Evolutionary conservation across 2,329 filamentous ascomycete species (phyloP).

Genomic region (Nemania sp.): DNA sequence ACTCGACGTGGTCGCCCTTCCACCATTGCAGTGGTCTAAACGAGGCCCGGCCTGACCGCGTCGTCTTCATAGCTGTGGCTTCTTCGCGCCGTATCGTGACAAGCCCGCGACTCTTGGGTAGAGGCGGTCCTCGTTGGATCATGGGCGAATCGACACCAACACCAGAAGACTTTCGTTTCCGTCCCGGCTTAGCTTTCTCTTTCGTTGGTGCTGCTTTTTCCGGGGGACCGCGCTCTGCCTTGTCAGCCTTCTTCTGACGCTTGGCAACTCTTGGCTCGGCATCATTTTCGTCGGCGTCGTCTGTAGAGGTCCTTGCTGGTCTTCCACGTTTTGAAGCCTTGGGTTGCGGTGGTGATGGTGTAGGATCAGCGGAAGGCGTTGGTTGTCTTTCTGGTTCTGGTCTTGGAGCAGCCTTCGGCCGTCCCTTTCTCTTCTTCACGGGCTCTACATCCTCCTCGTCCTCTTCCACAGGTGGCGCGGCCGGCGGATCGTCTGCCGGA

Average conservation of each 20-base stretch:
- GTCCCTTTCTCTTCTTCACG: constrained; percentile 34
- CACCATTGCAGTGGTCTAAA: constrained; percentile 82
- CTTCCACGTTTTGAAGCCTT: constrained; percentile 32
- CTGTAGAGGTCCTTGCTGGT: constrained; percentile 25
- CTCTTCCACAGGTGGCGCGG: constrained; percentile 12
- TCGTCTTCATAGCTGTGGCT: constrained; percentile 57
- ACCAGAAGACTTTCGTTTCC: constrained; percentile 45
- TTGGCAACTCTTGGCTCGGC: constrained; percentile 32
- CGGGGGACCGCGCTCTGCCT: constrained; percentile 26
- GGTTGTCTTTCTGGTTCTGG: constrained; percentile 22
- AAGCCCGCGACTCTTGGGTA: constrained; percentile 58
- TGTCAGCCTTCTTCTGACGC: constrained; percentile 31
- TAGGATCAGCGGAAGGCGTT: constrained; percentile 10
- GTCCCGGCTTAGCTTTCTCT: constrained; percentile 39
- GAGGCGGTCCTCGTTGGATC: constrained; percentile 57
- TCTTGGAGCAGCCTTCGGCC: constrained; percentile 30
- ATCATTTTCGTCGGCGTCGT: constrained; percentile 28
- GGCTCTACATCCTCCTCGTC: constrained; percentile 31
- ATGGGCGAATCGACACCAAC: constrained; percentile 50
- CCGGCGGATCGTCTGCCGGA: constrained; percentile 21
- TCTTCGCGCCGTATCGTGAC: constrained; percentile 55
- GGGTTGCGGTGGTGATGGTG: constrained; percentile 24
- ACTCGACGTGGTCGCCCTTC: constrained; percentile 80
- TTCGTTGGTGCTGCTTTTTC: constrained; percentile 32
- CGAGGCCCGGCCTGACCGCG: constrained; percentile 77